Percentiles rank a stretch among this genome's conserved stretches.
phyloP scores from a whole-genome alignment of 768 basidiomycete genomes.

The Daedaleopsis sinensis region DNA sequence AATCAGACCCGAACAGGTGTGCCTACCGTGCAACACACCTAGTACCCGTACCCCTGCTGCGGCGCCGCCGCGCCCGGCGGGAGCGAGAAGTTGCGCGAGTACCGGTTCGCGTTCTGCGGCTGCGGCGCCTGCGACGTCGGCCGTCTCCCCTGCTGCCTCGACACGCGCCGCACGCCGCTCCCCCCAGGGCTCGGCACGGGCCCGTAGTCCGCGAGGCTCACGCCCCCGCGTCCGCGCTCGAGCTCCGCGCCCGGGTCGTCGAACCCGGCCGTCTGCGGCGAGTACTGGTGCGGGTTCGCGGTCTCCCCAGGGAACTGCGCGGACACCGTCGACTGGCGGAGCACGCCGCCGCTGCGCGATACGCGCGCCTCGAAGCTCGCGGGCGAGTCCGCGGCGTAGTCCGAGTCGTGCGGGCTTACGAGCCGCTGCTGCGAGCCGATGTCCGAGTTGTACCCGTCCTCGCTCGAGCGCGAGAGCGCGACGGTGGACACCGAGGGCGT shows the following conservation, averaged over 20 bases:
- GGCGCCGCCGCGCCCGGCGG: conserved; percentile 76
- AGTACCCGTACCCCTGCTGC: conserved; percentile 25
- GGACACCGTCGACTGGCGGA: conserved; percentile 42
- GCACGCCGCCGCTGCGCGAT: conserved; percentile 41
- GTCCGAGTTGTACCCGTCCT: conserved; percentile 41
- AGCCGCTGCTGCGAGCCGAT: conserved; percentile 49
- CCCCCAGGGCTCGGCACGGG: conserved; percentile 80
- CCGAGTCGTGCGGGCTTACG: conserved; percentile 35
- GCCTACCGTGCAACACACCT: no score
- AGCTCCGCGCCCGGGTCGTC: conserved; percentile 36
- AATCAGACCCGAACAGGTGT: background rate
- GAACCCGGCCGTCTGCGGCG: conserved; percentile 41
- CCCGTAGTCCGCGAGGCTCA: conserved; percentile 81
- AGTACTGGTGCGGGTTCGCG: conserved; percentile 59
- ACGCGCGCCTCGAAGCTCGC: conserved; percentile 43
- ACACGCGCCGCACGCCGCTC: conserved; percentile 79
- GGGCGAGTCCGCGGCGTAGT: conserved; percentile 21
- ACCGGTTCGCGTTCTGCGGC: conserved; percentile 71
- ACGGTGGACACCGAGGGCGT: conserved; percentile 45
- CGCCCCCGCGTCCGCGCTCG: conserved; percentile 53
- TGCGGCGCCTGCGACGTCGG: conserved; percentile 61
- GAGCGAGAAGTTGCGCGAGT: conserved; percentile 65
- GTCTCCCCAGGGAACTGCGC: conserved; percentile 49
- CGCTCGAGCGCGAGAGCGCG: conserved; percentile 46
- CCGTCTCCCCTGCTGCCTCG: conserved; percentile 59